Evolutionary conservation across 208 protist species (phyloP).

Genomic region (Trypanosomatidae sp.): DNA sequence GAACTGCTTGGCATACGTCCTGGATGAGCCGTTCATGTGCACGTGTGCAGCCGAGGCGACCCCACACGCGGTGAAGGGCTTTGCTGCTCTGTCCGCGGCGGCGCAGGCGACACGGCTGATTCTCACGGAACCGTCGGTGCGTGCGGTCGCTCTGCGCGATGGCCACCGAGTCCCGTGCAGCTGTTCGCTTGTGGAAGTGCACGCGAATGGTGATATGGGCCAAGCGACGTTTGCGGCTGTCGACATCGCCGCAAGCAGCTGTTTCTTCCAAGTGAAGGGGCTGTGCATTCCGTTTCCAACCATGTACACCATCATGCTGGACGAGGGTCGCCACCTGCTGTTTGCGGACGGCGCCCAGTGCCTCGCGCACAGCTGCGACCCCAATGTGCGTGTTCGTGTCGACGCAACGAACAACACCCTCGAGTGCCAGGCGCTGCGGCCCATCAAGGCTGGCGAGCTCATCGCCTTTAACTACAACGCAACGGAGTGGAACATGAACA

Average conservation of each 20-base stretch:
- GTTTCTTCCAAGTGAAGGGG: constrained; percentile 62
- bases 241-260: constrained; percentile 47
- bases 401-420: constrained; percentile 66
- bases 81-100: constrained; percentile 29
- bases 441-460: constrained; percentile 62
- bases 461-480: constrained; percentile 84
- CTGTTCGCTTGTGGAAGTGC: constrained; percentile 51
- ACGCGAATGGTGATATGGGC: constrained; percentile 55
- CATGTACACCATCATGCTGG: constrained; percentile 68
- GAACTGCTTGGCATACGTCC: constrained; percentile 56
- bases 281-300: constrained; percentile 71
- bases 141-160: constrained; percentile 43
- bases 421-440: constrained; percentile 71
- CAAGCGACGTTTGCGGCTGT: constrained; percentile 55
- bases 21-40: constrained; percentile 56
- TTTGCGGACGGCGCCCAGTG: constrained; percentile 74
- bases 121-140: constrained; percentile 45
- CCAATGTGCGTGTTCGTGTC: constrained; percentile 69
- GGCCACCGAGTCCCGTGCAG: constrained; percentile 46
- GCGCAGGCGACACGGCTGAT: constrained; percentile 46
- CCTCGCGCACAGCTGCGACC: constrained; percentile 82
- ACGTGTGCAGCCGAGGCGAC: constrained; percentile 24
- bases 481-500: constrained; percentile 82
- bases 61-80: constrained; percentile 58
- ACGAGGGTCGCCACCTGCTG: constrained; percentile 64